Percentiles rank a stretch among this genome's conserved stretches.
phyloP scores from a whole-genome alignment of 2,329 filamentous ascomycete species.

The Microthyrium microscopicum region DNA sequence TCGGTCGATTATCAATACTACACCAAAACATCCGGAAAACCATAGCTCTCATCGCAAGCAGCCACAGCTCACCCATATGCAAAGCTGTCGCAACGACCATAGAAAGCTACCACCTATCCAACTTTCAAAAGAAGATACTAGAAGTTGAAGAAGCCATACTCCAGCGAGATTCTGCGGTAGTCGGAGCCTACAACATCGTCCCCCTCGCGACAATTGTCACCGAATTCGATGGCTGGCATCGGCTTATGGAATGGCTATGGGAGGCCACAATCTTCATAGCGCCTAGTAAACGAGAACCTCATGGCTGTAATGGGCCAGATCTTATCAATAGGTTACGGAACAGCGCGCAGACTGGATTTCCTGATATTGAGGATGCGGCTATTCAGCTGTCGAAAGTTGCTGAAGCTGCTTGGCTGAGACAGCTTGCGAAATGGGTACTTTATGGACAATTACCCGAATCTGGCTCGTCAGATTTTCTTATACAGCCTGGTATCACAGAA shows the following conservation, averaged over 20 bases:
- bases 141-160: conserved; percentile 70
- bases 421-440: conserved; percentile 77
- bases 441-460: conserved; percentile 70
- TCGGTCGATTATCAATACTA: conserved; percentile 61
- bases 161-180: conserved; percentile 56
- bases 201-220: conserved; percentile 70
- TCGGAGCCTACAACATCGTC: conserved; percentile 87
- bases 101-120: conserved; percentile 53
- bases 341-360: conserved; percentile 74
- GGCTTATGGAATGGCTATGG: conserved; percentile 76
- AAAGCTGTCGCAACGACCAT: conserved; percentile 74
- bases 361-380: conserved; percentile 66
- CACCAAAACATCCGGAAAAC: conserved; percentile 56
- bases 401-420: conserved; percentile 81
- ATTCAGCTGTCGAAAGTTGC: conserved; percentile 57
- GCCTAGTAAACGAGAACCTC: conserved; percentile 13
- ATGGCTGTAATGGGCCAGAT: conserved; percentile 45
- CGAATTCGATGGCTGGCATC: conserved; percentile 76
- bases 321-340: conserved; percentile 62
- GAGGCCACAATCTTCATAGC: conserved; percentile 54
- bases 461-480: conserved; percentile 75
- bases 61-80: conserved; percentile 68
- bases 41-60: conserved; percentile 48
- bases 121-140: conserved; percentile 70
- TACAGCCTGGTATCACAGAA: conserved; percentile 26